Base-by-base conservation (phyloP, 495 filamentous ascomycete species). In the Pseudevernia furfuracea region DNA sequence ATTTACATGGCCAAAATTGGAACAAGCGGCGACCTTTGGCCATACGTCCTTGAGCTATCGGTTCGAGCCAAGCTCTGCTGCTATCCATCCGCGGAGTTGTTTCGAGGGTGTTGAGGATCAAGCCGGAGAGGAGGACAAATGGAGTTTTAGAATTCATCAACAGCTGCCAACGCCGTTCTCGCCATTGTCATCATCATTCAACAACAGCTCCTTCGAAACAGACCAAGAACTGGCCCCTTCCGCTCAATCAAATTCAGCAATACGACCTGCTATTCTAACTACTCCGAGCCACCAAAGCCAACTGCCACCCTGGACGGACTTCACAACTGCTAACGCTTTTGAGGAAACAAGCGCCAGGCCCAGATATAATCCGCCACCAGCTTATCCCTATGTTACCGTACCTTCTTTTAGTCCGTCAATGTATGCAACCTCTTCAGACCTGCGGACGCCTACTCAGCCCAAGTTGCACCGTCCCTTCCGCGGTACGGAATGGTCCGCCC, bases 401-500 rank as follows among this genome's bases (percentile, higher is more conserved):
- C 25, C 55, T 43, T 43, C 39, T 4, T 23, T 58, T 9, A 14
- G 14, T 15, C 25, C 61, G 38, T 55, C 37, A 23, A 28, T n/a
- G 19, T 58, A 63, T 63, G 23, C 53, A 12, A 58, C 52, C 39
- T 55, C 39, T 34, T 44, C 61, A 38, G 30, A 55, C 28, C 12
- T 32, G 8, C 53, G 25, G n/a, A 19, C 61, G 11, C 10, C 15
- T 7, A 23, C 34, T 48, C 25, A 34, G 17, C 19, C 28, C 21
- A 43, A 58, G 14, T n/a, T 57, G 15, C 52, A 55, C 7, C 14
- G 30, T 6, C 19, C 52, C 19, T 34, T 34, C 14, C 30, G 15
- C 6, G 28, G 30, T 14, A 55, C 52, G 8, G 25, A 59, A 17
- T 28, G 36, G 21, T 25, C 10, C 12, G 36, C 34, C 21, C 36